Percentiles rank a stretch among this genome's conserved stretches.
phyloP scores from a whole-genome alignment of 495 filamentous ascomycete genomes.

The Aspergillus coremiiformis region DNA sequence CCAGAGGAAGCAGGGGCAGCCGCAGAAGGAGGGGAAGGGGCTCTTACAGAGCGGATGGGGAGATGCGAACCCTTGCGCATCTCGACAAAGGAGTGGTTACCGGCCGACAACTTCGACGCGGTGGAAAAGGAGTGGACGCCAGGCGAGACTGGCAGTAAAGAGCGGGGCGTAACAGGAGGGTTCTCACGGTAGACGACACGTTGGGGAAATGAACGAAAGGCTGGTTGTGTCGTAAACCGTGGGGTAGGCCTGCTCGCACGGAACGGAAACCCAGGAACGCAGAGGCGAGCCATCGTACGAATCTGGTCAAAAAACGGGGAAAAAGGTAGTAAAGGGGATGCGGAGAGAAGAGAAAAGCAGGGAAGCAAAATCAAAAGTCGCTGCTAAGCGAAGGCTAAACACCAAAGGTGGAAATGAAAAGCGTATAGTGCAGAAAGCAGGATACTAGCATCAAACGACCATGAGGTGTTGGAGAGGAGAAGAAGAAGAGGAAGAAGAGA shows the following conservation, averaged over 20 bases:
- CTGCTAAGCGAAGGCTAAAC: not conserved
- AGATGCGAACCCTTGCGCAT: conserved; percentile 10
- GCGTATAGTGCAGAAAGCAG: conserved; percentile 9
- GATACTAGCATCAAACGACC: conserved; percentile 18
- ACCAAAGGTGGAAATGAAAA: not conserved
- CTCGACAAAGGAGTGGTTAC: conserved; percentile 10
- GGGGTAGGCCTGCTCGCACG: not conserved
- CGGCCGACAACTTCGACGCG: not conserved
- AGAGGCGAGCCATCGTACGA: conserved; percentile 13
- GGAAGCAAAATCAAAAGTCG: not conserved
- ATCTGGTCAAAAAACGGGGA: conserved; percentile 7
- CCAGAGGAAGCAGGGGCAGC: not conserved
- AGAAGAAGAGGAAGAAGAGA: conserved; percentile 3
- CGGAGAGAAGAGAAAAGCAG: conserved; percentile 3
- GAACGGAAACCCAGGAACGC: conserved; percentile 6
- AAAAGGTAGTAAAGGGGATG: not conserved
- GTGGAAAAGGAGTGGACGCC: conserved; percentile 2
- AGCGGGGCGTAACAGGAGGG: conserved; percentile 4
- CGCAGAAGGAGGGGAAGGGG: not conserved
- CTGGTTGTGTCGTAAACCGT: conserved; percentile 13
- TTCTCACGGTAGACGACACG: conserved; percentile 2
- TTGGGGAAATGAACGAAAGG: conserved; percentile 7
- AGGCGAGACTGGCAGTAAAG: conserved; percentile 4
- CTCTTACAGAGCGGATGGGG: conserved; percentile 10
- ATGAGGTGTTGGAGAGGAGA: conserved; percentile 8